Evolutionary conservation across 2,329 filamentous ascomycete genomes (phyloP), one percentile per base, ranked within the genome.

Genomic region (Leptographium lundbergii): DNA sequence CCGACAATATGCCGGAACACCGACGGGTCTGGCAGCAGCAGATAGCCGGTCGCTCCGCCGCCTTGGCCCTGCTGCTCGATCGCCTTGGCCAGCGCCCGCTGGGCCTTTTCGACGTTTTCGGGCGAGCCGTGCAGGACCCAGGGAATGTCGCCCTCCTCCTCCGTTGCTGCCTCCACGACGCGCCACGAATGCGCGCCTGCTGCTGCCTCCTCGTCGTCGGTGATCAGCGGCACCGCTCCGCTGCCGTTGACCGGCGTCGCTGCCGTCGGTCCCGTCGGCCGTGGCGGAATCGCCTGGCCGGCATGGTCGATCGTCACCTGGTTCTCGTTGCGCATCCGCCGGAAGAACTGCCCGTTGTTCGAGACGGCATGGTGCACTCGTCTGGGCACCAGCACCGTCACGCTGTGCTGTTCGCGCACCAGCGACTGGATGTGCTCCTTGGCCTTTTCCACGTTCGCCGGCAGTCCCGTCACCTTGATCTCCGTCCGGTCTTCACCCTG

Each of bases 291-390:
- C 59, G 86, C 76, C 61, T 94, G 84, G 52, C 91, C 91, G 59
- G 84, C 88, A 69, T 97, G 94, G 71, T 97, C 91, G 57, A 99
- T 88, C 0, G 87, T 94, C 64, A 99, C 90, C 65, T 89, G 86
- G 73, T 89, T 81, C 68, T 96, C 88, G 71, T 85, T 91, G 64
- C 88, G 85, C 50, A 99, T 84, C 67, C 85, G 87, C 64, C 92
- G 89, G 87, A 97, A 96, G 75, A 97, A 88, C 66, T 91, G 86
- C 1, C 92, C 94, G 64, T 92, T 91, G 70, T 96, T 92, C 57
- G 89, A 82, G 65, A 99, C 81, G 61, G 80, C 75, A 70, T 97
- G 89, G 75, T 99, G 94, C 61, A 94, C 77, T 66, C 85, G 83
- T 61, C 85, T 82, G 13, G 94, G 92, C 10, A 99, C 81, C 66